Conservation (phyloP, 495 filamentous ascomycete genomes). For the Podospora appendiculata region DNA sequence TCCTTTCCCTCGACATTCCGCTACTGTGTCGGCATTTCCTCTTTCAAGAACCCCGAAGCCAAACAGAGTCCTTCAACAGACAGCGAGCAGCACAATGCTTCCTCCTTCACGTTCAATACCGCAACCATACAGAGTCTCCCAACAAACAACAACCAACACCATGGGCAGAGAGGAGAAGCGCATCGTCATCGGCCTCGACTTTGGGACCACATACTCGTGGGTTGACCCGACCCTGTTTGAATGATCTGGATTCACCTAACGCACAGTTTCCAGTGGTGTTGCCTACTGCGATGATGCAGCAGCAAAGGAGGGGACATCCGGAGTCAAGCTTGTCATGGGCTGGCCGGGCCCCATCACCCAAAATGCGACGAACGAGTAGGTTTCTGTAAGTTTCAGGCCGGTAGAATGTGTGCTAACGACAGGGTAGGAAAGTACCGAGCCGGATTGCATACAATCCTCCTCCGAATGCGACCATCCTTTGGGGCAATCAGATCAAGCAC, state of each 20-base stretch:
- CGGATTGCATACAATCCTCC: constrained; percentile 5
- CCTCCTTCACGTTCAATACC: no score
- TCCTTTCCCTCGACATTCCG: background rate
- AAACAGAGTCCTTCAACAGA: background rate
- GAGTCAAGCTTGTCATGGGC: constrained; percentile 3
- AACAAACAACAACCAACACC: background rate
- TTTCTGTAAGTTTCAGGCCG: background rate
- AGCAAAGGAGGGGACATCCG: background rate
- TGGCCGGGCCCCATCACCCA: constrained; percentile 2
- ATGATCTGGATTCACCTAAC: background rate
- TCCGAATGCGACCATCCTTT: background rate
- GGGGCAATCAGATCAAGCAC: constrained; percentile 9
- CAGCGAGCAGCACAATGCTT: background rate
- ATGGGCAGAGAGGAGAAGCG: background rate
- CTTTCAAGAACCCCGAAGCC: no score
- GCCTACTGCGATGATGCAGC: constrained; percentile 4
- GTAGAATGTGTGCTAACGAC: background rate
- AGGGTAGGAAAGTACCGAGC: background rate
- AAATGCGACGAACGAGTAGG: background rate
- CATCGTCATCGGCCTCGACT: constrained; percentile 8
- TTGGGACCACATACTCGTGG: constrained; percentile 6
- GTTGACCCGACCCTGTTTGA: background rate
- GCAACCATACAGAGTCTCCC: background rate
- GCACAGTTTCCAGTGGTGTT: background rate
- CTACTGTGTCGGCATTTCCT: background rate